phyloP scores from a whole-genome alignment of 805 yeast species.

The Zygosaccharomyces lentus region DNA sequence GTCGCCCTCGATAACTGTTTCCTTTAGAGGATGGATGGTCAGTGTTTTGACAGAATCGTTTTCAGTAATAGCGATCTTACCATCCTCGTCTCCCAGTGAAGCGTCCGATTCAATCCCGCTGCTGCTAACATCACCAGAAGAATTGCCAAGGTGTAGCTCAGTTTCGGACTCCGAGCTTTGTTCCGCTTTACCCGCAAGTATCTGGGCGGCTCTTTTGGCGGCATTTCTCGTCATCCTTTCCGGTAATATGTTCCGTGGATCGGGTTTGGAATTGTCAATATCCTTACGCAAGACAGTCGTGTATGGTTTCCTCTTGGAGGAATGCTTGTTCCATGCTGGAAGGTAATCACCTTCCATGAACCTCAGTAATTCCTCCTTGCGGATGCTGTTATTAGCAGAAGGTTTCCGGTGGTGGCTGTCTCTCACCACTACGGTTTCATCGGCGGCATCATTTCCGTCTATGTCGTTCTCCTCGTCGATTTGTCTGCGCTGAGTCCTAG shows the following conservation, averaged over 20 bases:
- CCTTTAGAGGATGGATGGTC: constrained; percentile 24
- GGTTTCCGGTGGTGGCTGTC: constrained; percentile 6
- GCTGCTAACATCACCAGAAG: constrained; percentile 12
- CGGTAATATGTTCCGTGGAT: constrained; percentile 31
- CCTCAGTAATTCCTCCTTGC: constrained; percentile 27
- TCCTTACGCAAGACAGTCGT: constrained; percentile 29
- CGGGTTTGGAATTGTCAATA: constrained; percentile 32
- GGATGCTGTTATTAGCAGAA: constrained; percentile 23
- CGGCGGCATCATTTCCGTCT: constrained; percentile 6
- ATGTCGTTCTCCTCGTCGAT: neutral
- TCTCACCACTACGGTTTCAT: constrained; percentile 19
- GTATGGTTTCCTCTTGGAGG: constrained; percentile 26
- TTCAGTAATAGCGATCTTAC: constrained; percentile 15
- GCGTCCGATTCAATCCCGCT: constrained; percentile 21
- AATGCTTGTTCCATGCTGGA: constrained; percentile 22
- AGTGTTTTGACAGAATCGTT: constrained; percentile 17
- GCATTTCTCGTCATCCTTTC: constrained; percentile 27
- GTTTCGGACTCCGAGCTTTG: constrained; percentile 7
- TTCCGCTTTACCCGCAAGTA: constrained; percentile 18
- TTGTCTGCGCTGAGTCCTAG: neutral
- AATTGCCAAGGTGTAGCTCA: constrained; percentile 4
- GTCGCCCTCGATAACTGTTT: constrained; percentile 8
- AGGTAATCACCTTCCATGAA: constrained; percentile 26
- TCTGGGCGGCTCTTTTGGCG: constrained; percentile 31
- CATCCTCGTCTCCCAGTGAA: constrained; percentile 13